These are phyloP conservation scores for Yamadazyma oceani DNA, from an alignment of 1,139 yeast species.

Conservation along the genomic window DNA sequence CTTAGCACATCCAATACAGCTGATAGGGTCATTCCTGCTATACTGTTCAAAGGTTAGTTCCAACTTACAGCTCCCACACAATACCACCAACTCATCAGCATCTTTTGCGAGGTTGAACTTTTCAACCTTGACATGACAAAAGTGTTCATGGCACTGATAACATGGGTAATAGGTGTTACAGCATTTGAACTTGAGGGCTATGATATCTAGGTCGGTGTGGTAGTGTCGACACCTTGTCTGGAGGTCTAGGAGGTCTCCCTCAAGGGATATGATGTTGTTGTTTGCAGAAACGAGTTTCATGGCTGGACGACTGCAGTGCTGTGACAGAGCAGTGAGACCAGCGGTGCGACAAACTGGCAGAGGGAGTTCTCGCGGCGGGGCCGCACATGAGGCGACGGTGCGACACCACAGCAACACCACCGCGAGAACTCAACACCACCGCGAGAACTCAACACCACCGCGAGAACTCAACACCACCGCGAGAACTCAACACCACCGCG, in stretches of 20 bases:
- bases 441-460: not conserved
- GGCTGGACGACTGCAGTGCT: not conserved
- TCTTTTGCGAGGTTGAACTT: conserved; percentile 14
- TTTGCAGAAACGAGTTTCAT: not conserved
- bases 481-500: too few species aligned
- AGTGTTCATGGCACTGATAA: conserved; percentile 37
- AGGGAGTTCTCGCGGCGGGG: too few species aligned
- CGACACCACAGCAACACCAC: too few species aligned
- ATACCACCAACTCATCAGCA: conserved; percentile 22
- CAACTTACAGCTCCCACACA: conserved; percentile 38
- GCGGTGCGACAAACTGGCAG: not conserved
- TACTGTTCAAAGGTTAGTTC: conserved; percentile 34
- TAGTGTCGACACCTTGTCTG: conserved; percentile 44
- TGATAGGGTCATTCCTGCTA: conserved; percentile 7
- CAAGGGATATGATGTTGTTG: conserved; percentile 1
- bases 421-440: too few species aligned
- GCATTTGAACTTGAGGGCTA: conserved; percentile 44
- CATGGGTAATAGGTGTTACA: conserved; percentile 41
- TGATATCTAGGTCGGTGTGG: conserved; percentile 34
- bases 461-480: not conserved
- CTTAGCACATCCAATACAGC: conserved; percentile 28
- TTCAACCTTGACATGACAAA: conserved; percentile 22
- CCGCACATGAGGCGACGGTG: too few species aligned
- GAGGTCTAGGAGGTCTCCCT: conserved; percentile 23
- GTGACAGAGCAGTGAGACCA: not conserved